Percentiles rank a stretch among this genome's conserved stretches.
phyloP scores from a whole-genome alignment of 768 basidiomycete genomes.

The Boletus pseudo-olivaceus region DNA sequence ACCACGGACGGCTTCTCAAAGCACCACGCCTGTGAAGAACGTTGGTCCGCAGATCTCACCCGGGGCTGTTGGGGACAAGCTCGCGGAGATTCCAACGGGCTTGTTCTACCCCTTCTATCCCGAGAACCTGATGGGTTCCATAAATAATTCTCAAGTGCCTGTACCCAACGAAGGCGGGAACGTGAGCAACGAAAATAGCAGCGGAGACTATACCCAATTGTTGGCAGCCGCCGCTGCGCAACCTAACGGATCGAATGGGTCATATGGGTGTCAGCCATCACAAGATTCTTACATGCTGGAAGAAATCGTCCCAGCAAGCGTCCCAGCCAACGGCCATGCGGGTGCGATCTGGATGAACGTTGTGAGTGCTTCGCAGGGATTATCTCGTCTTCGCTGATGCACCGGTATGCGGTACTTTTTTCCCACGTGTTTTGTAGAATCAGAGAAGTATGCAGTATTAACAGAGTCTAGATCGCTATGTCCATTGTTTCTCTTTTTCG shows the following conservation, averaged over 20 bases:
- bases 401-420: constrained; percentile 12
- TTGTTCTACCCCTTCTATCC: constrained; percentile 81
- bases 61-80: constrained; percentile 29
- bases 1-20: constrained; percentile 24
- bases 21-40: constrained; percentile 29
- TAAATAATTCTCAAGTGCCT: constrained; percentile 13
- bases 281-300: constrained; percentile 69
- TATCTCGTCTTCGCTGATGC: constrained; percentile 32
- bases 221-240: constrained; percentile 58
- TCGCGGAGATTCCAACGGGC: constrained; percentile 65
- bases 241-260: constrained; percentile 47
- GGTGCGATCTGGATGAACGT: constrained; percentile 42
- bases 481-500: not conserved
- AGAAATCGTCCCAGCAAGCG: constrained; percentile 48
- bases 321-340: constrained; percentile 29
- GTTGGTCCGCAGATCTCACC: constrained; percentile 17
- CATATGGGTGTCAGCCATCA: constrained; percentile 51
- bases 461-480: constrained; percentile 7
- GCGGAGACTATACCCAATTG: constrained; percentile 48
- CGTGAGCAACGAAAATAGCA: constrained; percentile 13
- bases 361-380: constrained; percentile 36
- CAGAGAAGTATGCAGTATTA: constrained; percentile 25
- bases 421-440: constrained; percentile 15
- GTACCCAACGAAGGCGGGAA: constrained; percentile 20
- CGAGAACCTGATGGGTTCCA: constrained; percentile 40